These are phyloP conservation scores for Cladosporium phlei DNA, from an alignment of 2,329 filamentous ascomycete species.

Conservation along the genomic window DNA sequence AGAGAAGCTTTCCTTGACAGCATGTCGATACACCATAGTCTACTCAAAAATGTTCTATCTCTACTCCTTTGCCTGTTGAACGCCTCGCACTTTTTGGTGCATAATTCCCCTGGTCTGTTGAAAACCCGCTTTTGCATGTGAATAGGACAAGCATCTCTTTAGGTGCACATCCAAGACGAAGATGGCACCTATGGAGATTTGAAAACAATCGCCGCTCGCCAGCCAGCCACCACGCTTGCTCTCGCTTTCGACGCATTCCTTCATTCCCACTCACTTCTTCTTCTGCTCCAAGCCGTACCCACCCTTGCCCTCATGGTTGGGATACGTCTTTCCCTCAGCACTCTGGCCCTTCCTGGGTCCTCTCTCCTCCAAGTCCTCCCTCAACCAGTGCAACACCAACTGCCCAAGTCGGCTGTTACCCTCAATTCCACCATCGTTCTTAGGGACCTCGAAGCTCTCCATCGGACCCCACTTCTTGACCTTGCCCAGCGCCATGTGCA, in stretches of 20 bases:
- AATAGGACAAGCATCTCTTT: no score
- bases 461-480: conserved; percentile 83
- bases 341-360: conserved; percentile 65
- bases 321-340: conserved; percentile 63
- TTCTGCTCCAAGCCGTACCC: conserved; percentile 59
- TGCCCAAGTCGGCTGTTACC: conserved; percentile 84
- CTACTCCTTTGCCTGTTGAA: conserved; percentile 13
- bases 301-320: conserved; percentile 54
- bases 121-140: neutral
- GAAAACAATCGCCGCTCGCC: neutral
- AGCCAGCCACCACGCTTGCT: neutral
- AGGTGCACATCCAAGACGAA: no score
- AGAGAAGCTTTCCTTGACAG: no score
- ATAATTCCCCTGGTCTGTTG: neutral
- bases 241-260: no score
- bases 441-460: conserved; percentile 59
- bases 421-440: conserved; percentile 42
- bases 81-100: neutral
- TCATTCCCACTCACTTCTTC: conserved; percentile 18
- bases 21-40: no score
- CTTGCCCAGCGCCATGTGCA: conserved; percentile 87
- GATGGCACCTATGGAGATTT: no score
- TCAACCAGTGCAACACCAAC: conserved; percentile 82
- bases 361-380: conserved; percentile 69
- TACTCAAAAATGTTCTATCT: no score